Evolutionary conservation across 352 stramenopile species (phyloP).

Genomic region (Phytophthora ramorum): DNA sequence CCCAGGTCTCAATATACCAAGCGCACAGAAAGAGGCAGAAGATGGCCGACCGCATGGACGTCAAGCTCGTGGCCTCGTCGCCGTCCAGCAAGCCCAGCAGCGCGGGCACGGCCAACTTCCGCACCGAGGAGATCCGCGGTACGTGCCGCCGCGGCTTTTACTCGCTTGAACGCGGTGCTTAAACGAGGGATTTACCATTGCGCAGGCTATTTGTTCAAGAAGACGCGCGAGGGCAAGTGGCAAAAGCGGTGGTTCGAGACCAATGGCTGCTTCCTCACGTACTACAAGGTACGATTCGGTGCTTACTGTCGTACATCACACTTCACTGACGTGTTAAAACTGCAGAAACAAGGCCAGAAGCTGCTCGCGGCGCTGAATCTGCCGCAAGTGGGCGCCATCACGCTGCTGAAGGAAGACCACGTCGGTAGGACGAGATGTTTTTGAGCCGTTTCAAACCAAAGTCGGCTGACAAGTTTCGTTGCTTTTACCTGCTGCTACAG

Average conservation of each 20-base stretch:
- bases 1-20: slow-evolving; percentile 27
- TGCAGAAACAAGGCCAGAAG: slow-evolving; percentile 93
- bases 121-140: slow-evolving; percentile 78
- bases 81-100: slow-evolving; percentile 50
- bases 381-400: slow-evolving; percentile 91
- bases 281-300: slow-evolving; percentile 94
- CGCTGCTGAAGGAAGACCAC: slow-evolving; percentile 74
- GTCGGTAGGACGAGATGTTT: slow-evolving; percentile 42
- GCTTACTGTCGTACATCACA: slow-evolving; percentile 5
- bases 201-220: slow-evolving; percentile 93
- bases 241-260: slow-evolving; percentile 99
- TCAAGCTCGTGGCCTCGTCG: slow-evolving; percentile 58
- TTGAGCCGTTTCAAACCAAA: neutral
- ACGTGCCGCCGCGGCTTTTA: neutral
- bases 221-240: slow-evolving; percentile 94
- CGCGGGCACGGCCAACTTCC: slow-evolving; percentile 72
- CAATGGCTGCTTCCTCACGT: slow-evolving; percentile 98
- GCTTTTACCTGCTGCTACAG: slow-evolving; percentile 37
- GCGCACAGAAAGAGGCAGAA: slow-evolving; percentile 25
- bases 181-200: slow-evolving; percentile 14
- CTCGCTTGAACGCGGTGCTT: neutral
- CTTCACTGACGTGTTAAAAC: neutral
- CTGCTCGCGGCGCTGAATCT: slow-evolving; percentile 93
- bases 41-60: slow-evolving; percentile 41
- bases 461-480: slow-evolving; percentile 13